phyloP scores from a whole-genome alignment of 2,329 filamentous ascomycete species.

The Aureobasidium lini region DNA sequence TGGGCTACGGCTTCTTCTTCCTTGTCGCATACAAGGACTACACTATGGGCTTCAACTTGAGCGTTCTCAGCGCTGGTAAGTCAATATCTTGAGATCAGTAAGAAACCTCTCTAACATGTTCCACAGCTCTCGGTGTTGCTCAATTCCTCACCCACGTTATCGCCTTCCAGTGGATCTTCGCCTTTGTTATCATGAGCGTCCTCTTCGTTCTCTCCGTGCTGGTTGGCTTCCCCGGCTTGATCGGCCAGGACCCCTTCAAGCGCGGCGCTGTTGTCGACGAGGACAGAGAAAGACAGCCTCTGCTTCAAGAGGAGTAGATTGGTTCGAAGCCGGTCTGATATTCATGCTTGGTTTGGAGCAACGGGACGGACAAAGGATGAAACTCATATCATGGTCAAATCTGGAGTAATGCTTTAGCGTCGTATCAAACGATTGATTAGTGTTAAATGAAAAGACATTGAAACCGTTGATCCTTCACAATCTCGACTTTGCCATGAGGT shows the following conservation, averaged over 20 bases:
- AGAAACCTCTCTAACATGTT: neutral
- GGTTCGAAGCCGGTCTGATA: neutral
- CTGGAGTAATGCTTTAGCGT: neutral
- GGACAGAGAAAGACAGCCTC: conserved; percentile 47
- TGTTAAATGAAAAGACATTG: neutral
- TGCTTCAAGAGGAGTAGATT: conserved; percentile 38
- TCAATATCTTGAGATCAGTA: neutral
- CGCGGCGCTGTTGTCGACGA: conserved; percentile 37
- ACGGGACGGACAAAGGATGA: neutral
- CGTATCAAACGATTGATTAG: neutral
- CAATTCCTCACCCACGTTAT: conserved; percentile 60
- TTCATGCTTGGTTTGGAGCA: neutral
- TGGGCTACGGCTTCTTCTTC: conserved; percentile 71
- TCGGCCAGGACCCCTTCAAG: conserved; percentile 51
- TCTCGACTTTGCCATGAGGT: neutral
- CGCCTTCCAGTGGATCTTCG: conserved; percentile 88
- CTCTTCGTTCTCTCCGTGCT: conserved; percentile 62
- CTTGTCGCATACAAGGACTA: conserved; percentile 65
- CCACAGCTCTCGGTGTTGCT: conserved; percentile 59
- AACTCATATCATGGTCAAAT: neutral
- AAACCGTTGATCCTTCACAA: neutral
- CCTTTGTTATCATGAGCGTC: conserved; percentile 71
- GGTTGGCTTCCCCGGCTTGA: conserved; percentile 57
- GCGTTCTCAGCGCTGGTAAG: conserved; percentile 62
- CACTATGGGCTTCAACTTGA: conserved; percentile 73